Evolutionary conservation across 768 basidiomycete genomes (phyloP), one percentile per base, ranked within the genome.

Genomic region (Suillus hirtellus): DNA sequence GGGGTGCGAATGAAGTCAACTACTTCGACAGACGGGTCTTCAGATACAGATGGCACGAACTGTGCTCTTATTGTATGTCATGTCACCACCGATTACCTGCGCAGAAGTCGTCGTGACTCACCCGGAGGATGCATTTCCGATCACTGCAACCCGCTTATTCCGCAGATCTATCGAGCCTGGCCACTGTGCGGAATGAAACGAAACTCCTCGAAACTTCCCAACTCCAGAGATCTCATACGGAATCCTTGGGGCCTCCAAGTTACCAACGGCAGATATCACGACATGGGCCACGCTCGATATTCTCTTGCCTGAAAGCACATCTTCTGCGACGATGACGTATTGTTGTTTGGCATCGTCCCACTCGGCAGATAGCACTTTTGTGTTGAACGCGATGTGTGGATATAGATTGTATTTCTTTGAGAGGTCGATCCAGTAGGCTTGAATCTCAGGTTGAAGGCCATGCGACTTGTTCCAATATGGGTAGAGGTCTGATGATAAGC

Each of bases 91-190:
- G 21, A 42, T 21, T 61, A 34, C 43, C 49, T n/a, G 49, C 63
- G 38, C 19, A 19, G 40, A 27, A 49, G 10, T 44, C 9, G 9
- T 43, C 12, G 21, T 49, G 59, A 35, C 80, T 65, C 69, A 87
- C 81, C 82, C 89, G 40, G 85, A 86, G 61, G 86, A 87, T 1
- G 86, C 89, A 70, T 87, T 89, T 49, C 88, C 88, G 66, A 89
- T 81, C 15, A 74, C 65, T 19, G 64, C 79, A 24, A 81, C 70
- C 27, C 68, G 66, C 69, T 85, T 86, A 8, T 76, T 77, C 9
- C 68, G 68, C 27, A 87, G 71, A 12, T 79, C 73, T 5, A 79
- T 73, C 9, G 73, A 72, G 1, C 71, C 60, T 34, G 79, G 68
- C 85, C 86, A 89, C 15, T 75, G 66, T 9, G 83, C 81, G 6